These are phyloP conservation scores for Oldenlandia corymbosa DNA, from an alignment of 257 asterid species.

Conservation along the genomic window DNA sequence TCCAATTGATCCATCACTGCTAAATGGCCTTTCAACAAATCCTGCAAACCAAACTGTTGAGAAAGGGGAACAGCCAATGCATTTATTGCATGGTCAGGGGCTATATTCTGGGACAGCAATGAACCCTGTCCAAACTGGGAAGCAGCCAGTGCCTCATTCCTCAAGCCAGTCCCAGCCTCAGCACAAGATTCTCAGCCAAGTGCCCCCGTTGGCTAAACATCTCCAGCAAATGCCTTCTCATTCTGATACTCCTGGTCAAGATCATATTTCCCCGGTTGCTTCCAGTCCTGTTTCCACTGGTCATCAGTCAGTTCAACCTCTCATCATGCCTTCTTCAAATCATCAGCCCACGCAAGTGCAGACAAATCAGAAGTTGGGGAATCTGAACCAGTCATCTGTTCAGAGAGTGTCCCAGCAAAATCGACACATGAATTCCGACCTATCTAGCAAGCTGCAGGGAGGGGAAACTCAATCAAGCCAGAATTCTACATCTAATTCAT, in stretches of 20 bases:
- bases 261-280: conserved; percentile 41
- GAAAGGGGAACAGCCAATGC: conserved; percentile 44
- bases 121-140: conserved; percentile 39
- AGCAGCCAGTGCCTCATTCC: conserved; percentile 40
- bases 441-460: conserved; percentile 36
- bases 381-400: conserved; percentile 42
- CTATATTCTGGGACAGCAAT: conserved; percentile 37
- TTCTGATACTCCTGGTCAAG: conserved; percentile 43
- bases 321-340: conserved; percentile 38
- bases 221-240: conserved; percentile 37
- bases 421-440: conserved; percentile 40
- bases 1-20: conserved; percentile 43
- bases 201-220: conserved; percentile 41
- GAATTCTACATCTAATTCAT: conserved; percentile 35
- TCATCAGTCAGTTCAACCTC: conserved; percentile 45
- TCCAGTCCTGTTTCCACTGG: conserved; percentile 35
- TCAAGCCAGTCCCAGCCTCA: conserved; percentile 50
- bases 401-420: conserved; percentile 44
- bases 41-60: conserved; percentile 39
- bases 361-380: conserved; percentile 45
- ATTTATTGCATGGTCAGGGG: conserved; percentile 45
- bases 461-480: conserved; percentile 46
- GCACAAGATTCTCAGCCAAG: conserved; percentile 50
- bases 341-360: conserved; percentile 37
- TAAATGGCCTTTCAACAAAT: conserved; percentile 54